Evolutionary conservation across 2,329 filamentous ascomycete species (phyloP), one percentile per base, ranked within the genome.

Genomic region (Sporothrix pallida): DNA sequence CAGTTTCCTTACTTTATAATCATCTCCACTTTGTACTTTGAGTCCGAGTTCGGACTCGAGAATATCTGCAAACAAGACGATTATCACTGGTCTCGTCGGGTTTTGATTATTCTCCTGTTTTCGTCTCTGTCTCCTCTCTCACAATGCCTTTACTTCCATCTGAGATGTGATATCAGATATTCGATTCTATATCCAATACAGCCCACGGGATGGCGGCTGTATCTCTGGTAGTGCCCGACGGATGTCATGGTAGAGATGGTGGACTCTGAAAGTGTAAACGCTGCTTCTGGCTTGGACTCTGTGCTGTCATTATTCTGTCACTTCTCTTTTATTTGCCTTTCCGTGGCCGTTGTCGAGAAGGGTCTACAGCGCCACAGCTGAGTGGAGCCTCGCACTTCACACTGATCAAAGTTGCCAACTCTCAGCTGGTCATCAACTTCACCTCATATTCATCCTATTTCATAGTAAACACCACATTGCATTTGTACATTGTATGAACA

Each of bases 81-180:
- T 13, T 23, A 2, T 13, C 8, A 10, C 10, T 56, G 1, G 1
- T 5, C 1, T 13, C n/a, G 4, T 3, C 4, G n/a, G 9, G 1
- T 13, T 48, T 48, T 56, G n/a, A 12, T 26, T 6, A 54, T 20
- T 20, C 52, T 54, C 3, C 9, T 48, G 46, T 13, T 48, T 48
- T 7, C 48, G 48, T 7, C 48, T 52, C 2, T 7, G 5, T n/a
- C 12, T 15, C 15, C 1, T 3, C 48, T n/a, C 6, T 52, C 48
- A 17, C 48, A 7, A 7, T 56, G 2, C 20, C n/a, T 12, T 56
- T 10, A 20, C 4, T 12, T 60, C 8, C 9, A 37, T 37, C n/a
- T 65, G n/a, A 65, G 42, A 65, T 46, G 5, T 65, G 60, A 65
- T 65, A 65, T 46, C 37, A 23, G 60, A 46, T 65, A 23, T 46